phyloP scores from a whole-genome alignment of 75 land plant species.

The Cupressus sempervirens region DNA sequence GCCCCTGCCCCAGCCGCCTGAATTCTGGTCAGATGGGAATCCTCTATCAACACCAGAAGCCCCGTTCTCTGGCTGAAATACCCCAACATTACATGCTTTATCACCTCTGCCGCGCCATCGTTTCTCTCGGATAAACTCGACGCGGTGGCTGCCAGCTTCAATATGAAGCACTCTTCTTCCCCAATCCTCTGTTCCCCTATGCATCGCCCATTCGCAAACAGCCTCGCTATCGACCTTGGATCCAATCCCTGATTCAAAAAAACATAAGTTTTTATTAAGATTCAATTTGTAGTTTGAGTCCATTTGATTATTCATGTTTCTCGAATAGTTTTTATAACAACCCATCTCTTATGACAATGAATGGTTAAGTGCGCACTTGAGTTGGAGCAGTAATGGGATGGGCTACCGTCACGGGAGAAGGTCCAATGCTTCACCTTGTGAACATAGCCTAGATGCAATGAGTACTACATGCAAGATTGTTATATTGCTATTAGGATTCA shows the following conservation, averaged over 20 bases:
- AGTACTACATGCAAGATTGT: no score
- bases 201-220: slow-evolving; percentile 28
- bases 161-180: slow-evolving; percentile 35
- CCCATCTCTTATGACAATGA: no score
- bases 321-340: no score
- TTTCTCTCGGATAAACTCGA: slow-evolving; percentile 17
- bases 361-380: no score
- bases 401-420: no score
- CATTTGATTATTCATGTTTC: no score
- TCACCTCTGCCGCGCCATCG: slow-evolving; percentile 27
- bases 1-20: slow-evolving; percentile 17
- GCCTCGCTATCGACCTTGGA: slow-evolving; percentile 27
- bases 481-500: no score
- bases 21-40: slow-evolving; percentile 32
- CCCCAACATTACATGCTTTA: slow-evolving; percentile 20
- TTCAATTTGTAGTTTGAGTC: no score
- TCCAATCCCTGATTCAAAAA: slow-evolving; percentile 44
- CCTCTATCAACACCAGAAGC: slow-evolving; percentile 31
- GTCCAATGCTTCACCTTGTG: no score
- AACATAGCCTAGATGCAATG: no score
- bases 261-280: no score
- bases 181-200: slow-evolving; percentile 32
- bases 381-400: no score
- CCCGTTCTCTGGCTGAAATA: slow-evolving; percentile 37
- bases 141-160: slow-evolving; percentile 23